phyloP scores from a whole-genome alignment of 768 basidiomycete genomes.

The Candolleomyces aberdarensis region DNA sequence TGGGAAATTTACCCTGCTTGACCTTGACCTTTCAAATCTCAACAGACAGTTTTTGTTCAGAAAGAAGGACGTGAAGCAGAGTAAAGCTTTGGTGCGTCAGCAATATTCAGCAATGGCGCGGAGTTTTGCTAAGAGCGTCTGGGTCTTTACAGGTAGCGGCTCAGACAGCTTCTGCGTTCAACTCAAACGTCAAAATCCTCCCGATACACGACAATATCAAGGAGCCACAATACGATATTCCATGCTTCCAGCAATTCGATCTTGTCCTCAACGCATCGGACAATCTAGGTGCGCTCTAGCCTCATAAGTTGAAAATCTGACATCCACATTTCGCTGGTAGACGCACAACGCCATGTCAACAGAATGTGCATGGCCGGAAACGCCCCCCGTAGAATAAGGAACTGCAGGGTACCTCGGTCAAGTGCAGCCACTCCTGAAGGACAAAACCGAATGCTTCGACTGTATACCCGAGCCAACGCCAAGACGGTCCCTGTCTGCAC shows the following conservation, averaged over 20 bases:
- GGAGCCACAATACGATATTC: slow-evolving; percentile 82
- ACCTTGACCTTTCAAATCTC: slow-evolving; percentile 94
- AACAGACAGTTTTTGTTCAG: slow-evolving; percentile 96
- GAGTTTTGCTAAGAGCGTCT: not conserved
- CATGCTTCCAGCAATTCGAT: slow-evolving; percentile 89
- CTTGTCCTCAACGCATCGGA: slow-evolving; percentile 95
- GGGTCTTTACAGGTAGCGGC: slow-evolving; percentile 62
- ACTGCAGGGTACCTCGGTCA: slow-evolving; percentile 97
- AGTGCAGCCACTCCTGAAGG: slow-evolving; percentile 92
- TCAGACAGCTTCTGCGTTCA: slow-evolving; percentile 78
- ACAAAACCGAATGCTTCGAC: slow-evolving; percentile 92
- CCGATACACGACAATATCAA: slow-evolving; percentile 97
- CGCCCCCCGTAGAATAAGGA: slow-evolving; percentile 91
- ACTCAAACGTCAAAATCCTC: slow-evolving; percentile 81
- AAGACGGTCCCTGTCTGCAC: slow-evolving; percentile 96
- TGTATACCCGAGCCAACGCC: slow-evolving; percentile 92
- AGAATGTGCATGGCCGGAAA: slow-evolving; percentile 94
- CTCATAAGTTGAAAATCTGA: not conserved
- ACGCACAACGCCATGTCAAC: slow-evolving; percentile 94
- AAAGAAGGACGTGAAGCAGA: slow-evolving; percentile 96
- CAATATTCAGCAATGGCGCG: not conserved
- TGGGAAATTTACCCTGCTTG: slow-evolving; percentile 86
- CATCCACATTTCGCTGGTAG: slow-evolving; percentile 35
- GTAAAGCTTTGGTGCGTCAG: slow-evolving; percentile 78
- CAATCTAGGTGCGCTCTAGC: slow-evolving; percentile 73